Conservation (phyloP, 371 early-diverging fungal genomes). For the Actinomortierella wolfii region DNA sequence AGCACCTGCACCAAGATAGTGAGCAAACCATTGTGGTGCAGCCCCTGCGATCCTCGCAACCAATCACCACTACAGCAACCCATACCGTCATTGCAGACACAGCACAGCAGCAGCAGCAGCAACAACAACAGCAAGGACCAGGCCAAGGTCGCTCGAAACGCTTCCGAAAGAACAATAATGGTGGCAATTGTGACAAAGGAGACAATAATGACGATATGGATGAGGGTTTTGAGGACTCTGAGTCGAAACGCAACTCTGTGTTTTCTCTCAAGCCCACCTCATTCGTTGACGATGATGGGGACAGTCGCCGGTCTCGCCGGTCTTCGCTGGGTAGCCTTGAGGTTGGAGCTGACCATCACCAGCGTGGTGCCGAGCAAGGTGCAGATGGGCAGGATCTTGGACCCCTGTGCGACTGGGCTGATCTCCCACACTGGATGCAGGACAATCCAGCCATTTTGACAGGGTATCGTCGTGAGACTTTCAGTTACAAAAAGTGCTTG, state of each 20-base stretch:
- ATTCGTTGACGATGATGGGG: no score
- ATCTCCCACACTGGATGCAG: conserved; percentile 78
- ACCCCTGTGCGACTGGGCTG: conserved; percentile 51
- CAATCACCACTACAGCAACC: no score
- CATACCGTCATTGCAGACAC: no score
- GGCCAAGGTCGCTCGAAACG: not conserved
- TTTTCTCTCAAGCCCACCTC: no score
- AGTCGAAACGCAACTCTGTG: no score
- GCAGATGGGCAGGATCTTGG: conserved; percentile 9
- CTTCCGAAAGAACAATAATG: not conserved
- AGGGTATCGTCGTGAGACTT: conserved; percentile 82
- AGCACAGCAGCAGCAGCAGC: not conserved
- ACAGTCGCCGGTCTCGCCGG: no score
- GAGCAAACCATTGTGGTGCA: no score
- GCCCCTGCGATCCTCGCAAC: no score
- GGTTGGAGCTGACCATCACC: no score
- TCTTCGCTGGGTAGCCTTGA: no score
- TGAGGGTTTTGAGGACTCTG: not conserved
- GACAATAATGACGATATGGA: conserved; percentile 5
- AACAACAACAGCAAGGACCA: not conserved
- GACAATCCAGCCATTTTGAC: conserved; percentile 71
- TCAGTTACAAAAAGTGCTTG: conserved; percentile 72
- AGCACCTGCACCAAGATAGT: no score
- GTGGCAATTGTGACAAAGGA: not conserved
- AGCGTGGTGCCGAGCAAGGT: no score